Percentiles rank a stretch among this genome's conserved stretches.
Conservation (phyloP, 2,329 filamentous ascomycete species). For the Phoma sp. region DNA sequence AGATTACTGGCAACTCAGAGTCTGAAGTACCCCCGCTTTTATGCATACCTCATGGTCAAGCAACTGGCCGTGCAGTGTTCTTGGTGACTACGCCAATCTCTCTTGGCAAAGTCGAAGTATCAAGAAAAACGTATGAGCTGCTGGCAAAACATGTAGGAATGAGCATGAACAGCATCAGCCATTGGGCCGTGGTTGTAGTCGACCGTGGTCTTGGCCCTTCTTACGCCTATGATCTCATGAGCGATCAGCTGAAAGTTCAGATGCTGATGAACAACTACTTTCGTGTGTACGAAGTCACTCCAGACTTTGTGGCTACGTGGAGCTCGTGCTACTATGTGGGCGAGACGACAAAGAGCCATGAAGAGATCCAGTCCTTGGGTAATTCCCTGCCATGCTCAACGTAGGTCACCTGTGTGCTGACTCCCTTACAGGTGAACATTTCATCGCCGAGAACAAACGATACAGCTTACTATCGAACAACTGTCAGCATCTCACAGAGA, state of each 20-base stretch:
- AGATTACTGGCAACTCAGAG: slow-evolving; percentile 16
- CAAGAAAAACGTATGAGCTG: slow-evolving; percentile 12
- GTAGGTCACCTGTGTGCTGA: neutral
- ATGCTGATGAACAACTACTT: slow-evolving; percentile 22
- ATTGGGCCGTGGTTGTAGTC: slow-evolving; percentile 16
- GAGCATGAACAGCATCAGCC: slow-evolving; percentile 18
- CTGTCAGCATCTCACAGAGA: slow-evolving; percentile 18
- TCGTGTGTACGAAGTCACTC: slow-evolving; percentile 13
- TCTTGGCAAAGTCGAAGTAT: slow-evolving; percentile 15
- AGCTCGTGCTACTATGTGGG: slow-evolving; percentile 21
- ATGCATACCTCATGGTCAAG: slow-evolving; percentile 5
- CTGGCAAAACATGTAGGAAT: slow-evolving; percentile 18
- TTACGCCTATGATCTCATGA: slow-evolving; percentile 18
- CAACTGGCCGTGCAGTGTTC: slow-evolving; percentile 12
- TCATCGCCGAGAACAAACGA: slow-evolving; percentile 16
- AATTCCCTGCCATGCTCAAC: neutral
- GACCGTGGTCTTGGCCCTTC: slow-evolving; percentile 12
- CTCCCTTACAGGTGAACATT: slow-evolving; percentile 3
- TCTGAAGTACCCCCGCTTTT: slow-evolving; percentile 18
- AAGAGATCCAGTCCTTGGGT: slow-evolving; percentile 15
- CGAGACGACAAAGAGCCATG: slow-evolving; percentile 15
- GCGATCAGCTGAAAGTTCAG: slow-evolving; percentile 15
- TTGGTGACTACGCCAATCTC: slow-evolving; percentile 16
- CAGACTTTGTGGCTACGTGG: slow-evolving; percentile 12
- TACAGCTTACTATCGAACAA: slow-evolving; percentile 18